phyloP scores from a whole-genome alignment of 371 early-diverging fungal species.

The Sporodiniella umbellata region DNA sequence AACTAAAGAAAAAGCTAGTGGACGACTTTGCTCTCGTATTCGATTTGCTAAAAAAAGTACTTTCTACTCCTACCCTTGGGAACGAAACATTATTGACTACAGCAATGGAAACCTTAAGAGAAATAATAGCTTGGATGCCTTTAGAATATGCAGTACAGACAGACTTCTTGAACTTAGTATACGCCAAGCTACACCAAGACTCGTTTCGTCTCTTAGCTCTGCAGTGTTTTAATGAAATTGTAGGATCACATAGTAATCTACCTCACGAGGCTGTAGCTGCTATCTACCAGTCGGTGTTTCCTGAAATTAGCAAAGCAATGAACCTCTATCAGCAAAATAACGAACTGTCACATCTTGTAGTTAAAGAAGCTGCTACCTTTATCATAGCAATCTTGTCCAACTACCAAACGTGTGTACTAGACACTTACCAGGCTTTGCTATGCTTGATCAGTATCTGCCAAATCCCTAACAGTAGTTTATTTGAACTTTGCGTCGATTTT shows the following conservation, averaged over 20 bases:
- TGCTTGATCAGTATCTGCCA: conserved; percentile 84
- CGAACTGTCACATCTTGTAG: background rate
- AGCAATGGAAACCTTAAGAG: conserved; percentile 79
- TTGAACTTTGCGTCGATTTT: conserved; percentile 96
- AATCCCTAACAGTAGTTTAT: conserved; percentile 92
- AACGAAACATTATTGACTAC: conserved; percentile 73
- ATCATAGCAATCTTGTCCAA: conserved; percentile 77
- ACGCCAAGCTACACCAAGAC: conserved; percentile 3
- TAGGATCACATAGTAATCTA: background rate
- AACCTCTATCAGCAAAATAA: background rate
- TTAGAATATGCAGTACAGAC: conserved; percentile 14
- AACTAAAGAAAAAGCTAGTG: conserved; percentile 87
- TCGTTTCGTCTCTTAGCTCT: conserved; percentile 4
- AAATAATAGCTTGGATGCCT: conserved; percentile 23
- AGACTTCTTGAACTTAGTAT: conserved; percentile 9
- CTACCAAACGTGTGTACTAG: conserved; percentile 68
- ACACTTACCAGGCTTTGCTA: conserved; percentile 55
- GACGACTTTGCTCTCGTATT: conserved; percentile 92
- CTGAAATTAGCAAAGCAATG: background rate
- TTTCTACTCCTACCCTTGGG: conserved; percentile 63
- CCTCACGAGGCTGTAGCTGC: background rate
- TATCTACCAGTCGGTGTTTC: background rate
- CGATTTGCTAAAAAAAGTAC: conserved; percentile 86
- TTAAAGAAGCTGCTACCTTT: conserved; percentile 43
- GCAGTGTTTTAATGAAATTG: conserved; percentile 22